Evolutionary conservation across 352 stramenopile genomes (phyloP).

Genomic region (Phytophthora pini): DNA sequence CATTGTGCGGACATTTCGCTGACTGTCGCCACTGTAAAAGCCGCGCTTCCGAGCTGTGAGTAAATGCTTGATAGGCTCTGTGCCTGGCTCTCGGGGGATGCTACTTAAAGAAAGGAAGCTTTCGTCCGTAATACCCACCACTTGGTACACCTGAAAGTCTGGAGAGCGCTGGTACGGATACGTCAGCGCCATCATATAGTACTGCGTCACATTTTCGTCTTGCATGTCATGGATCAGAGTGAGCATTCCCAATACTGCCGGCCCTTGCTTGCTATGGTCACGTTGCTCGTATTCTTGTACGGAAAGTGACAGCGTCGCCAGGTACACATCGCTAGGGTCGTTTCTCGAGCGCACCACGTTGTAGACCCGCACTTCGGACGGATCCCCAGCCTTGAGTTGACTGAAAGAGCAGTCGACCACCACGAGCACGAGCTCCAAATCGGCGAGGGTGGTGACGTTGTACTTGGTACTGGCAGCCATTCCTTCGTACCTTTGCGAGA

Average conservation of each 20-base stretch:
- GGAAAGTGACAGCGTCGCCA: conserved; percentile 32
- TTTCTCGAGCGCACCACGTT: conserved; percentile 30
- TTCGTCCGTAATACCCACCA: conserved; percentile 22
- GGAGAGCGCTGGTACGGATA: conserved; percentile 38
- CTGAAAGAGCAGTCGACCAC: conserved; percentile 49
- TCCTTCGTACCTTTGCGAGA: conserved; percentile 29
- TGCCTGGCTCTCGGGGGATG: conserved; percentile 9
- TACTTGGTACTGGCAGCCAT: conserved; percentile 38
- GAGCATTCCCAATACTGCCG: conserved; percentile 32
- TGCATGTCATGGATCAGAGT: conserved; percentile 33
- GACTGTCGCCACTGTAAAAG: conserved; percentile 38
- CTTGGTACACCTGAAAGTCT: conserved; percentile 35
- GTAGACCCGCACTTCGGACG: conserved; percentile 26
- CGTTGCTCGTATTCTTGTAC: conserved; percentile 41
- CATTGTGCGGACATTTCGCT: conserved; percentile 36
- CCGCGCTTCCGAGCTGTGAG: conserved; percentile 33
- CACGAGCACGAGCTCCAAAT: conserved; percentile 42
- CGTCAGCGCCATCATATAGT: conserved; percentile 32
- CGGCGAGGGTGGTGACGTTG: conserved; percentile 35
- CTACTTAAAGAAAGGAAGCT: conserved; percentile 25
- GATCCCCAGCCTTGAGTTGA: conserved; percentile 19
- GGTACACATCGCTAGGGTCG: conserved; percentile 15
- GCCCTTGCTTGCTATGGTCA: conserved; percentile 18
- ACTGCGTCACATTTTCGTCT: conserved; percentile 21
- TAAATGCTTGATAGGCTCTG: conserved; percentile 35